Conservation (phyloP, 768 basidiomycete genomes). For the Mycena latifolia region DNA sequence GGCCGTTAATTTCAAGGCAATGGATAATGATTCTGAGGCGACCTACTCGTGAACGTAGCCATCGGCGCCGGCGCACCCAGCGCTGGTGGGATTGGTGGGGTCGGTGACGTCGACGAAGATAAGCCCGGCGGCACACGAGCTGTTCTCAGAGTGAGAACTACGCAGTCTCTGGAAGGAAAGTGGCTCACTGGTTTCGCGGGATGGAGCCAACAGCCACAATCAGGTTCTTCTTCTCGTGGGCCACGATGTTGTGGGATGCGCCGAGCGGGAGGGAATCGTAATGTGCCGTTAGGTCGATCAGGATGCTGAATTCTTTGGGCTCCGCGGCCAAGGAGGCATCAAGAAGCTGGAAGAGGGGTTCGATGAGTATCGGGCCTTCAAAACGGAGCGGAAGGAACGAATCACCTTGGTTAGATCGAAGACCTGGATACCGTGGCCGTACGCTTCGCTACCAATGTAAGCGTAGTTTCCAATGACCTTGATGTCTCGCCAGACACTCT, state of each 20-base stretch:
- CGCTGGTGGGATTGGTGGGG: slow-evolving; percentile 42
- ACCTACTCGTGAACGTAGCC: slow-evolving; percentile 46
- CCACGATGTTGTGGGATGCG: slow-evolving; percentile 46
- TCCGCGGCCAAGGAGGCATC: slow-evolving; percentile 26
- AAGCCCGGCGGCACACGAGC: slow-evolving; percentile 40
- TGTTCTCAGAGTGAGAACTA: background rate
- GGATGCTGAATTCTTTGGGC: slow-evolving; percentile 39
- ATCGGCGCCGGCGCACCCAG: slow-evolving; percentile 42
- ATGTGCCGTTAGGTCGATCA: slow-evolving; percentile 35
- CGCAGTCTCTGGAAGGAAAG: too few species aligned
- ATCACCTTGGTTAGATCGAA: slow-evolving; percentile 45
- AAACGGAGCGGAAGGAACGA: background rate
- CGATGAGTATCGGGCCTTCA: background rate
- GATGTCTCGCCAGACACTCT: slow-evolving; percentile 43
- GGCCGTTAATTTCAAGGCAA: background rate
- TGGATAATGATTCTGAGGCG: background rate
- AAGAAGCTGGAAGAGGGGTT: slow-evolving; percentile 21
- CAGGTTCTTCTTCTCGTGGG: slow-evolving; percentile 38
- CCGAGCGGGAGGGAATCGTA: slow-evolving; percentile 42
- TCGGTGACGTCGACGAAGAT: slow-evolving; percentile 46
- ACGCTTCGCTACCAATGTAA: slow-evolving; percentile 44
- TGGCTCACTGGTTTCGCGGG: too few species aligned
- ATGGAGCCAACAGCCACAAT: slow-evolving; percentile 42
- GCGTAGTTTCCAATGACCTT: slow-evolving; percentile 40
- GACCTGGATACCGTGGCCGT: slow-evolving; percentile 43